Evolutionary conservation across 1,284 basidiomycete species (phyloP), one percentile per base, ranked within the genome.

Genomic region (Ceratobasidium papillatum): DNA sequence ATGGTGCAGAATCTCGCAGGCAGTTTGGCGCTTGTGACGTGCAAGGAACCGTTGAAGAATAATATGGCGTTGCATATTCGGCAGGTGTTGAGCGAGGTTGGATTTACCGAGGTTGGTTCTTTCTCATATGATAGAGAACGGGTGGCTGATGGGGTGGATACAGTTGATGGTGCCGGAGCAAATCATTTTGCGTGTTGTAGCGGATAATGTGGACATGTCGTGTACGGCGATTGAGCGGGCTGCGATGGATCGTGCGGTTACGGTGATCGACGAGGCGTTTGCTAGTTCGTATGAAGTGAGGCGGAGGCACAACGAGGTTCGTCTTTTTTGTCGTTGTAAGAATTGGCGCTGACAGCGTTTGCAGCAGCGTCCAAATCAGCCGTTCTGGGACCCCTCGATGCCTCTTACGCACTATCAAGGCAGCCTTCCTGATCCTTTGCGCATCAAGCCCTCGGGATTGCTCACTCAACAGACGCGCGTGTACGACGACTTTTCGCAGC

Each of bases 1-100:
- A 99, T 99, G 96, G 96, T 96, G 1, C 95, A 96, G 83, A 98
- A 95, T 82, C 89, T 99, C 68, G 98, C 98, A 22, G 97, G 97
- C 54, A 98, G 95, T 80, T 88, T 99, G 58, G 98, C 98, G 5
- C 85, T 99, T 66, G 98, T 99, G 30, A 99, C 98, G 19, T 99
- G 97, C 87, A 99, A 99, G 82, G 98, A 99, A 81, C 97, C 98
- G 0, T 84, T 99, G 75, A 92, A 96, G 80, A 94, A 91, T 80
- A 96, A 96, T 82, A 91, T 99, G 80, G 90, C 93, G n/a, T 90
- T 88, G 74, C 95, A 98, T 81, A 88, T 99, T 52, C 91, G 96
- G 32, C 88, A 91, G 62, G 88, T 91, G 77, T 84, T 98, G 64
- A 84, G 84, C 41, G 94, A 97, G 74, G 93, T 94, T 80, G 96